Evolutionary conservation across 768 basidiomycete species (phyloP).

Genomic region (Lactarius hatsudake): DNA sequence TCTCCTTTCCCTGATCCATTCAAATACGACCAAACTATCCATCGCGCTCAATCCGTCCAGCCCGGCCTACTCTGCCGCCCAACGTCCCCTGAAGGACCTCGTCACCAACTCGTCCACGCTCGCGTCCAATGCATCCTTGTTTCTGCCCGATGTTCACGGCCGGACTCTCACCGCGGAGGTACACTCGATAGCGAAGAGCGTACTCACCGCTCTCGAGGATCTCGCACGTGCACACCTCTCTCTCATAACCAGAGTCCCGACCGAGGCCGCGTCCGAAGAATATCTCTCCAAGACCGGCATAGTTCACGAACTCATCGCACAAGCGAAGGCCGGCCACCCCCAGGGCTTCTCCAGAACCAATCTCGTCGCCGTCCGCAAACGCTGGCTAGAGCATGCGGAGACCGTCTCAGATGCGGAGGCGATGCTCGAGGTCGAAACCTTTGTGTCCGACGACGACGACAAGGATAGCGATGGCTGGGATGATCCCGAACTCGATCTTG

Average conservation of each 20-base stretch:
- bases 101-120: conserved; percentile 17
- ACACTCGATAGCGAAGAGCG: conserved; percentile 18
- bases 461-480: conserved; percentile 20
- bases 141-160: conserved; percentile 24
- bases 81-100: conserved; percentile 23
- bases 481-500: conserved; percentile 21
- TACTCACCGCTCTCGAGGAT: conserved; percentile 24
- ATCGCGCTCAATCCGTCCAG: conserved; percentile 57
- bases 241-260: conserved; percentile 2
- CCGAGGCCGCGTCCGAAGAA: conserved; percentile 37
- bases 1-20: conserved; percentile 56
- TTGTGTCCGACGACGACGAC: background rate
- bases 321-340: conserved; percentile 35
- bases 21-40: conserved; percentile 56
- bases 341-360: conserved; percentile 28
- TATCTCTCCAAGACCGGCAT: conserved; percentile 56
- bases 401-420: conserved; percentile 20
- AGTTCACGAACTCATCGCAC: conserved; percentile 60
- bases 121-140: conserved; percentile 24
- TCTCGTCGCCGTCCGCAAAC: conserved; percentile 28
- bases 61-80: conserved; percentile 38
- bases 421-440: conserved; percentile 13
- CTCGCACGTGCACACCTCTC: conserved; percentile 21
- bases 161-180: conserved; percentile 28
- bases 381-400: conserved; percentile 27